phyloP scores from a whole-genome alignment of 768 basidiomycete genomes.

The Dioszegia hungarica region DNA sequence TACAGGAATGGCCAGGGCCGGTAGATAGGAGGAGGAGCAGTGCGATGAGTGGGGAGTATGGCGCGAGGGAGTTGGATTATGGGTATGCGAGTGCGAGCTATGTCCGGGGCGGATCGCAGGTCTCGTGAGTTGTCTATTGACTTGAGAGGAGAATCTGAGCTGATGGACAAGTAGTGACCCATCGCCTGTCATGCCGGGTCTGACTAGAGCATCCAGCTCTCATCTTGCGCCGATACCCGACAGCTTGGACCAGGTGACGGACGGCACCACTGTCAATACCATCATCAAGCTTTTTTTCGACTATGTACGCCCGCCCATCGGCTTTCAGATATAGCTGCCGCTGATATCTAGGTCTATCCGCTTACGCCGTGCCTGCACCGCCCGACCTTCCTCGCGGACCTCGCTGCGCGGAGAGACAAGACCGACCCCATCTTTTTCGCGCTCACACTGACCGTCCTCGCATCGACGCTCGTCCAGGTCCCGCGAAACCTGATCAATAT shows the following conservation, averaged over 20 bases:
- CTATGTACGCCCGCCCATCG: slow-evolving; percentile 24
- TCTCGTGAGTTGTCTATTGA: too few relatives aligned
- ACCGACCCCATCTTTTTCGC: slow-evolving; percentile 39
- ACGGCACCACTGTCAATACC: slow-evolving; percentile 22
- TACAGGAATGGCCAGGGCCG: not conserved
- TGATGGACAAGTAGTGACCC: not conserved
- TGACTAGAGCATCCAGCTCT: not conserved
- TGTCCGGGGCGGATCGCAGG: not conserved
- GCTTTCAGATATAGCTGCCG: not conserved
- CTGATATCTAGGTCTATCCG: slow-evolving; percentile 61
- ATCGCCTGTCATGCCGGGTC: not conserved
- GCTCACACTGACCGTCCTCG: slow-evolving; percentile 59
- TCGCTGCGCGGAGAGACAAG: slow-evolving; percentile 72
- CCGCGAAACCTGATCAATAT: slow-evolving; percentile 76
- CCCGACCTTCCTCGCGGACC: slow-evolving; percentile 86
- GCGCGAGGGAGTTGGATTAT: not conserved
- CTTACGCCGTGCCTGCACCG: slow-evolving; percentile 88
- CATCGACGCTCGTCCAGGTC: slow-evolving; percentile 79
- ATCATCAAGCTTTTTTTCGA: slow-evolving; percentile 37
- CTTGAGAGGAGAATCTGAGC: too few relatives aligned
- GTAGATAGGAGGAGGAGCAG: not conserved
- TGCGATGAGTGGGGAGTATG: not conserved
- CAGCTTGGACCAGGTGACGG: slow-evolving; percentile 31
- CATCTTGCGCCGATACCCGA: slow-evolving; percentile 12
- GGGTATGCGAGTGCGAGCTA: not conserved